Conservation (phyloP, 345 rosid species). For the Gossypium thurberi region DNA sequence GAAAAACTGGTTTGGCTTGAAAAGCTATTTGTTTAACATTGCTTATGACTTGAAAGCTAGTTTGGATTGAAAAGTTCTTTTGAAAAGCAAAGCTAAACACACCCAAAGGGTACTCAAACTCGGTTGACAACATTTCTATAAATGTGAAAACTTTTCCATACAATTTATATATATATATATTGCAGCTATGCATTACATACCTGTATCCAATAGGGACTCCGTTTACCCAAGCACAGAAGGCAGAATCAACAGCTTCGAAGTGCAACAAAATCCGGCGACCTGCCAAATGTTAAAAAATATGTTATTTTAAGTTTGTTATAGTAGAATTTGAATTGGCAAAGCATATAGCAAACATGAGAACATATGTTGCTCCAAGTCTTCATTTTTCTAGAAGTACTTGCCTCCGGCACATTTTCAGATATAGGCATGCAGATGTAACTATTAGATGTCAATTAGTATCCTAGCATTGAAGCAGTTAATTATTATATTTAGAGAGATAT, state of each 20-base stretch:
- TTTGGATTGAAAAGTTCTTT: too few species aligned
- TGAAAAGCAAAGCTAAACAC: too few species aligned
- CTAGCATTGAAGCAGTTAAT: too few species aligned
- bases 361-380: not conserved
- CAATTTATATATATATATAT: not conserved
- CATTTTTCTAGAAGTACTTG: not conserved
- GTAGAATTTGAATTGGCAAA: not conserved
- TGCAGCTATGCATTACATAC: conserved; percentile 26
- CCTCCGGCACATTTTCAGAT: not conserved
- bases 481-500: too few species aligned
- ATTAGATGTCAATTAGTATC: too few species aligned
- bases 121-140: not conserved
- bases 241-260: conserved; percentile 98
- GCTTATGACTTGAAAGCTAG: too few species aligned
- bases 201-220: conserved; percentile 89
- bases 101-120: not conserved
- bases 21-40: too few species aligned
- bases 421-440: not conserved
- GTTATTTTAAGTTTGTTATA: not conserved
- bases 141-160: not conserved
- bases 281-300: conserved; percentile 26
- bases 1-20: too few species aligned
- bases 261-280: conserved; percentile 92
- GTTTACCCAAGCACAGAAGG: conserved; percentile 86
- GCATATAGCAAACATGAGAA: not conserved